Base-by-base conservation (phyloP, 2,329 filamentous ascomycete genomes). In the Neopestalotiopsis clavispora region DNA sequence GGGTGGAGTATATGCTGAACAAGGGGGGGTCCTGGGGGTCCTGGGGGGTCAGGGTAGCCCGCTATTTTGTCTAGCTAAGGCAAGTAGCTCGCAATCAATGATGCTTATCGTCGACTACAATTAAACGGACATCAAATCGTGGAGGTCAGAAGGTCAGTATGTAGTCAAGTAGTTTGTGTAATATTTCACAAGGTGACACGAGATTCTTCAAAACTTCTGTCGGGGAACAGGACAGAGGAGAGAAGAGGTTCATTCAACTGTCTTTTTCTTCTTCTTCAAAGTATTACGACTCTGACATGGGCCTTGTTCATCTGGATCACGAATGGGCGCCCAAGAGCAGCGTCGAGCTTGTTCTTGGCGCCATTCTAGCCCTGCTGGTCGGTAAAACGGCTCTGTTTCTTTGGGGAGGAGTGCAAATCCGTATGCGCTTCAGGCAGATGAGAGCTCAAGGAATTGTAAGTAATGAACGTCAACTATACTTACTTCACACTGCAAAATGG, bases 391-490 rank as follows among this genome's bases (percentile, higher is more conserved):
- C 61, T 23, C 28, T 64, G 5, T 64, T 64, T 20, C 14, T 64
- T 9, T 64, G 45, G 20, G 38, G 40, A 20, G 61, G 61, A 4
- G 10, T 64, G 9, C 61, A 49, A 28, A 28, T 23, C 20, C 61
- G 61, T 12, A 20, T 64, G 20, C 40, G 40, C n/a, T 49, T 64
- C 20, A n/a, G 38, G 40, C 17, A 23, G 20, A 20, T 64, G 61
- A 64, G 40, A 38, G 34, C 61, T 6, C 61, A 64, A 20, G 61
- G 61, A 4, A 64, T 64, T 42, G 61, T 64, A 64, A 64, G 61
- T 52, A 5, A 13, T 62, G 23, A 28, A 28, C n/a, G 20, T 38
- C 17, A 60, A 28, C 57, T 60, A 42, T n/a, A 38, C 17, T 42
- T 62, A 23, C 32, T 23, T 62, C 9, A 4, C 3, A 4, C 3